Percentiles rank a stretch among this genome's conserved stretches.
Evolutionary conservation across 2,329 filamentous ascomycete species (phyloP).

Genomic region (Thermochaetoides dissita): DNA sequence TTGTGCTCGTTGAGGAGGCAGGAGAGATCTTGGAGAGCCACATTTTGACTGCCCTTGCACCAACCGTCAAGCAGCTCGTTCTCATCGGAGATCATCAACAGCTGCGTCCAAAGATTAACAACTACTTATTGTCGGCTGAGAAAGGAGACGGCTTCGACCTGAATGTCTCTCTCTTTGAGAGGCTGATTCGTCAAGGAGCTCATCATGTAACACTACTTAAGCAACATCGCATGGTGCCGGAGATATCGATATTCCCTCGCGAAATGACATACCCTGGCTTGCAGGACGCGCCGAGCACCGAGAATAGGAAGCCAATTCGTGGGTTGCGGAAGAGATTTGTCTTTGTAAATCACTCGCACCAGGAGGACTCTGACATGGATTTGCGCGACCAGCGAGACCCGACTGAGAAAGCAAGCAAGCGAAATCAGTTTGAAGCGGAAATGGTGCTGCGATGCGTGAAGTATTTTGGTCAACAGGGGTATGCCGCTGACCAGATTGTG

Average conservation of each 20-base stretch:
- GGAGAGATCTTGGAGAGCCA: conserved; percentile 56
- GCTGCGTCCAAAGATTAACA: conserved; percentile 45
- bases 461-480: conserved; percentile 59
- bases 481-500: conserved; percentile 49
- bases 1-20: conserved; percentile 56
- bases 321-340: conserved; percentile 48
- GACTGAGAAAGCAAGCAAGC: conserved; percentile 37
- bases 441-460: conserved; percentile 52
- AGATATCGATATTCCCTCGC: conserved; percentile 44
- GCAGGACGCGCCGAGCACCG: conserved; percentile 38
- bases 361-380: conserved; percentile 31
- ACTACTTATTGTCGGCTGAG: conserved; percentile 40
- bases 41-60: conserved; percentile 43
- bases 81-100: conserved; percentile 52
- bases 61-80: conserved; percentile 45
- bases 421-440: conserved; percentile 50
- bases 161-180: conserved; percentile 48
- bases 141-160: conserved; percentile 36
- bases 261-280: conserved; percentile 42
- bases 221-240: conserved; percentile 53
- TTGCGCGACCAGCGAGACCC: conserved; percentile 37
- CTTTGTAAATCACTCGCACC: conserved; percentile 50
- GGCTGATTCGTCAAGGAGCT: conserved; percentile 27
- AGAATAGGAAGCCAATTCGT: conserved; percentile 29
- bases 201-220: conserved; percentile 29